A percentile compares a stretch with the other conserved stretches of the same genome.
phyloP scores from a whole-genome alignment of 2,329 filamentous ascomycete species.

The Claviceps humidiphila region DNA sequence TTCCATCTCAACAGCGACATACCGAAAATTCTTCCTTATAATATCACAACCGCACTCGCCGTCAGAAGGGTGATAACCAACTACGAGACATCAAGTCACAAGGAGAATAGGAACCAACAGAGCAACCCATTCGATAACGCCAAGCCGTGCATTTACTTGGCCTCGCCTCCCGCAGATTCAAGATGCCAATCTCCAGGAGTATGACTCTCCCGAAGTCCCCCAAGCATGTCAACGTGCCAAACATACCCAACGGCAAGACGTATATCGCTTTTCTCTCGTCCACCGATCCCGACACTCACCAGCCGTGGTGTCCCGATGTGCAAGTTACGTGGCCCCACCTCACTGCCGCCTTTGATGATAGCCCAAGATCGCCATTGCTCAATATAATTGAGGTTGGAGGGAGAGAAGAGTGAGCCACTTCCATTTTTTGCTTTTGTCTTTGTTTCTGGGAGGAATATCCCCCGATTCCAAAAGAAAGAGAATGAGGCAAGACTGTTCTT shows the following conservation, averaged over 20 bases:
- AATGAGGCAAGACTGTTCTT: background rate
- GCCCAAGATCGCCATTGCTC: slow-evolving; percentile 12
- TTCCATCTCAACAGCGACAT: too few relatives aligned
- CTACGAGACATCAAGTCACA: too few relatives aligned
- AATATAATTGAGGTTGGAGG: slow-evolving; percentile 22
- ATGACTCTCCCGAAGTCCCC: slow-evolving; percentile 2
- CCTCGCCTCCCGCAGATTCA: background rate
- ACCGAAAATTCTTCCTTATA: too few relatives aligned
- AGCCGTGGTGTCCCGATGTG: slow-evolving; percentile 28
- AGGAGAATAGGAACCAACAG: too few relatives aligned
- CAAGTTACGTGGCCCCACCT: slow-evolving; percentile 21
- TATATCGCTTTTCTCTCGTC: slow-evolving; percentile 26
- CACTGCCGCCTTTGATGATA: slow-evolving; percentile 15
- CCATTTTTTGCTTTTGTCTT: background rate
- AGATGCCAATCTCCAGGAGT: slow-evolving; percentile 6
- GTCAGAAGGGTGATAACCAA: too few relatives aligned
- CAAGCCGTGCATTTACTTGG: background rate
- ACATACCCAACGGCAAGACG: background rate
- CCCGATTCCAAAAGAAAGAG: background rate
- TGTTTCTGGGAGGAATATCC: too few relatives aligned
- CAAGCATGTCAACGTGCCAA: slow-evolving; percentile 1
- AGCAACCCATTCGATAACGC: too few relatives aligned
- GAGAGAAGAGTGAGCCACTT: slow-evolving; percentile 16
- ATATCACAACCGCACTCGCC: too few relatives aligned
- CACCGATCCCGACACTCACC: slow-evolving; percentile 19